Evolutionary conservation across 352 stramenopile species (phyloP).

Genomic region (Pythium folliculosum): DNA sequence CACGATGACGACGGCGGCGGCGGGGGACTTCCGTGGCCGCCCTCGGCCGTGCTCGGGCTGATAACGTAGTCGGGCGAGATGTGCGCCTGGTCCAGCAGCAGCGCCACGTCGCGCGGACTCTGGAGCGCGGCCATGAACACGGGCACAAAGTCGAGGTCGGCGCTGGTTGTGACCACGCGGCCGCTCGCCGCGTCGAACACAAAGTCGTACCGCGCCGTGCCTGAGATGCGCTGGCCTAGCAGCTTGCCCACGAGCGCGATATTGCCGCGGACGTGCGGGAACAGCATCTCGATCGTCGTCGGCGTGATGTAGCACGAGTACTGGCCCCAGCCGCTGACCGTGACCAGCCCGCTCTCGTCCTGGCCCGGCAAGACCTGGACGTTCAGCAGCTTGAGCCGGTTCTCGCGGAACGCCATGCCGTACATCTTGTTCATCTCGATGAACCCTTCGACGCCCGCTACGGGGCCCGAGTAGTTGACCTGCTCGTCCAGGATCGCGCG

Average conservation of each 20-base stretch:
- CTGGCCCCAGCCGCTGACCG: conserved; percentile 17
- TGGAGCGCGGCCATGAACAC: conserved; percentile 21
- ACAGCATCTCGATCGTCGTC: conserved; percentile 27
- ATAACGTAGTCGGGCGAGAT: conserved; percentile 25
- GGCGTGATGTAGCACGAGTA: conserved; percentile 25
- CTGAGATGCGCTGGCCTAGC: conserved; percentile 17
- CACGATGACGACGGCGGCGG: too few species aligned
- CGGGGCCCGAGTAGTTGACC: conserved; percentile 9
- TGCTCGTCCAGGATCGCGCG: conserved; percentile 23
- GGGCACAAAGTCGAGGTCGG: conserved; percentile 21
- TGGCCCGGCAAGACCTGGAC: conserved; percentile 18
- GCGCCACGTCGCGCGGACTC: conserved; percentile 18
- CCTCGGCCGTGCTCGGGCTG: neutral
- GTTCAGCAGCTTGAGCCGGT: conserved; percentile 13
- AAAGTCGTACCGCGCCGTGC: conserved; percentile 20
- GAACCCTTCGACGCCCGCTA: conserved; percentile 8
- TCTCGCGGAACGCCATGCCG: conserved; percentile 10
- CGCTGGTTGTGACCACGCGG: conserved; percentile 20
- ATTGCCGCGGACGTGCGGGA: conserved; percentile 19
- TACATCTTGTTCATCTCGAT: conserved; percentile 20
- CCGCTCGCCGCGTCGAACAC: conserved; percentile 21
- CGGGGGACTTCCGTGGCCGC: neutral
- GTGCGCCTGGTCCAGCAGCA: conserved; percentile 18
- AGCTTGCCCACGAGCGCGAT: conserved; percentile 22
- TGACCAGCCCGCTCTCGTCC: conserved; percentile 12